Base-by-base conservation (phyloP, 2,329 filamentous ascomycete species). In the Cytospora schulzeri region DNA sequence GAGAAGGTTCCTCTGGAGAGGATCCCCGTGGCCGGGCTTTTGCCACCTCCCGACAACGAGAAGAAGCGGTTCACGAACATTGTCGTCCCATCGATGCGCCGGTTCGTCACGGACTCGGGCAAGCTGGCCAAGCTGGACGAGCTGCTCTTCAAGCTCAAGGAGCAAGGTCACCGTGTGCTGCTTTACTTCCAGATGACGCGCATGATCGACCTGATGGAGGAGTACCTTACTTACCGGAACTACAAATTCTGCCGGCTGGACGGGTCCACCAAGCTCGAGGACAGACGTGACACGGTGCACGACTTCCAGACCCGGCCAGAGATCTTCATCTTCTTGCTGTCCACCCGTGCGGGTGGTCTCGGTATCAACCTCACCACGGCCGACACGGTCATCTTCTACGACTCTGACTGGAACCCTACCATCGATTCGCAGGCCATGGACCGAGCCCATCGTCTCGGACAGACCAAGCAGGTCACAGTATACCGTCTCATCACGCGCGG, bases 121-220 rank as follows among this genome's bases (percentile, higher is more conserved):
- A 99, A 99, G 80, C 86, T 99, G 66, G 93, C 93, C 55, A 92
- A 93, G 74, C 83, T 99, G 58, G 95, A 99, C 75, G 84, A 91
- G 69, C 83, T 99, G 22, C 84, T 99, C 17, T 91, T 91, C 75
- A 86, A 93, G 76, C 88, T 99, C 72, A 99, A 98, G 83, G 90
- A 92, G 67, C 91, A 91, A 68, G 91, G 91, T 41, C 95, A 99
- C 71, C 93, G 95, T 73, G 95, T 99, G 26, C 83, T 99, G 61
- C 82, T 99, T 24, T 99, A 99, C 83, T 99, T 99, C 91, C 95
- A 99, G 82, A 99, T 99, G 95, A 99, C 95, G 4, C 91, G 92
- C 74, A 99, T 99, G 95, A 98, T 99, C 74, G 94, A 99, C 76
- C 82, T 99, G 66, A 98, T 98, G 91, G 95, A 99, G 76, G 95